phyloP scores from a whole-genome alignment of 352 stramenopile genomes.

The Phytophthora sansomeana region DNA sequence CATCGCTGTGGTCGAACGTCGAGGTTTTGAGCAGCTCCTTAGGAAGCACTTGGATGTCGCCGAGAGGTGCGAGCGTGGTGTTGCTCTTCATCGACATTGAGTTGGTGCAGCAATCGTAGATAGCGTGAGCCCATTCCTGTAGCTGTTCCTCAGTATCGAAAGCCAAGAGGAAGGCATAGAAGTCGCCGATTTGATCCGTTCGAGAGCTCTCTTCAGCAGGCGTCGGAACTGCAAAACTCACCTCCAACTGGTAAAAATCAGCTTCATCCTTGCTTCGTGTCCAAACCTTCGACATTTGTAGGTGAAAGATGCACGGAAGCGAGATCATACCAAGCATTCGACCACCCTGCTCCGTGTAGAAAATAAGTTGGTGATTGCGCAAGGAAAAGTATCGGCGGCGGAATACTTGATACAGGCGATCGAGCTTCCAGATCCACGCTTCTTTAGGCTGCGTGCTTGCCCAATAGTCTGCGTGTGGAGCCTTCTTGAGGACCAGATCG shows the following conservation, averaged over 20 bases:
- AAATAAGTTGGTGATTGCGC: slow-evolving; percentile 86
- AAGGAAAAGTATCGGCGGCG: slow-evolving; percentile 84
- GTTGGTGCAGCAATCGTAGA: slow-evolving; percentile 90
- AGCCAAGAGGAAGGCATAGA: slow-evolving; percentile 80
- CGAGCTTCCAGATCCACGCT: slow-evolving; percentile 89
- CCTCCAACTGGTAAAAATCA: slow-evolving; percentile 88
- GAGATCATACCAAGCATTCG: slow-evolving; percentile 81
- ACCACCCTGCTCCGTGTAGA: slow-evolving; percentile 74
- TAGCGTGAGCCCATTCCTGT: slow-evolving; percentile 75
- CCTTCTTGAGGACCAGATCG: slow-evolving; percentile 78
- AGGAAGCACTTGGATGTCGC: slow-evolving; percentile 82
- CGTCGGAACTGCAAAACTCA: slow-evolving; percentile 81
- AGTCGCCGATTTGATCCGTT: slow-evolving; percentile 78
- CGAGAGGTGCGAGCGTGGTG: slow-evolving; percentile 61
- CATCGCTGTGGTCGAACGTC: slow-evolving; percentile 67
- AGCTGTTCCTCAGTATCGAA: slow-evolving; percentile 82
- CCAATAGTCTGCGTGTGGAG: slow-evolving; percentile 70
- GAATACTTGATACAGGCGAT: slow-evolving; percentile 88
- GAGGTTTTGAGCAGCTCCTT: slow-evolving; percentile 88
- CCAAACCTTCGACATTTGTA: slow-evolving; percentile 86
- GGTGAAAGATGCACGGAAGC: slow-evolving; percentile 80
- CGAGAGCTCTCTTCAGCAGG: slow-evolving; percentile 62
- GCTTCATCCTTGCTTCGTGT: slow-evolving; percentile 65
- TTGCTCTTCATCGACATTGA: slow-evolving; percentile 87
- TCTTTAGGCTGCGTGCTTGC: slow-evolving; percentile 83